Evolutionary conservation across 768 basidiomycete genomes (phyloP).

Genomic region (Leccinum barrowsii): DNA sequence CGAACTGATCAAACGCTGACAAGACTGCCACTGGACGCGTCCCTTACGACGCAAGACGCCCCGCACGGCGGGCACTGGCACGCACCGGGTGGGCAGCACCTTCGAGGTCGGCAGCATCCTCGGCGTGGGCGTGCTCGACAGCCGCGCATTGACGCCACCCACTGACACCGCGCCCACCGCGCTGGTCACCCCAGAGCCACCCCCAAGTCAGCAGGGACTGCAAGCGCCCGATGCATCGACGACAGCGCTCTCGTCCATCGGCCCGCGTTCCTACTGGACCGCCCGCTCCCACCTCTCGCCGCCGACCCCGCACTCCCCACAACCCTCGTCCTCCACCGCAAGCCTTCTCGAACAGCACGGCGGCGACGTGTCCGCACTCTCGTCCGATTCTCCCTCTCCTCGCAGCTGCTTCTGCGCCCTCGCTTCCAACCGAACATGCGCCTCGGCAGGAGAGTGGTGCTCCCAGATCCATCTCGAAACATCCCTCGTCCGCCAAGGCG

Average conservation of each 20-base stretch:
- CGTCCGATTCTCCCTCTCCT: slow-evolving; percentile 27
- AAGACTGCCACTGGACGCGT: slow-evolving; percentile 62
- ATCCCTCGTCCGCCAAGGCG: slow-evolving; percentile 4
- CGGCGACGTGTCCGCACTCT: slow-evolving; percentile 12
- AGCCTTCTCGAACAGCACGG: slow-evolving; percentile 14
- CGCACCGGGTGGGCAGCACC: slow-evolving; percentile 65
- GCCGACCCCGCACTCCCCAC: slow-evolving; percentile 5
- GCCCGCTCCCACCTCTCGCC: slow-evolving; percentile 12
- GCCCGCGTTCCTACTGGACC: slow-evolving; percentile 21
- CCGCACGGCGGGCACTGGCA: slow-evolving; percentile 7
- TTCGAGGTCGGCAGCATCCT: slow-evolving; percentile 76
- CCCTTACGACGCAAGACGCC: slow-evolving; percentile 32
- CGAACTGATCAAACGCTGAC: slow-evolving; percentile 54
- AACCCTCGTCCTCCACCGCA: slow-evolving; percentile 12
- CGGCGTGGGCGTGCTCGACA: slow-evolving; percentile 57
- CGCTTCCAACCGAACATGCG: slow-evolving; percentile 1
- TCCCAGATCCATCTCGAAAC: slow-evolving; percentile 27
- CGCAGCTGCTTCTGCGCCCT: slow-evolving; percentile 7
- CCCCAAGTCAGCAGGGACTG: neutral
- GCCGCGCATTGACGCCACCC: slow-evolving; percentile 6
- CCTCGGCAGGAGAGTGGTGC: slow-evolving; percentile 6
- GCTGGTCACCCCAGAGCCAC: neutral
- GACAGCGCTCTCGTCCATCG: slow-evolving; percentile 18
- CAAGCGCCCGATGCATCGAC: slow-evolving; percentile 16
- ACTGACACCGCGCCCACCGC: neutral